These are phyloP conservation scores for Leccinum longicurvipes DNA, from an alignment of 768 basidiomycete genomes.

Conservation along the genomic window DNA sequence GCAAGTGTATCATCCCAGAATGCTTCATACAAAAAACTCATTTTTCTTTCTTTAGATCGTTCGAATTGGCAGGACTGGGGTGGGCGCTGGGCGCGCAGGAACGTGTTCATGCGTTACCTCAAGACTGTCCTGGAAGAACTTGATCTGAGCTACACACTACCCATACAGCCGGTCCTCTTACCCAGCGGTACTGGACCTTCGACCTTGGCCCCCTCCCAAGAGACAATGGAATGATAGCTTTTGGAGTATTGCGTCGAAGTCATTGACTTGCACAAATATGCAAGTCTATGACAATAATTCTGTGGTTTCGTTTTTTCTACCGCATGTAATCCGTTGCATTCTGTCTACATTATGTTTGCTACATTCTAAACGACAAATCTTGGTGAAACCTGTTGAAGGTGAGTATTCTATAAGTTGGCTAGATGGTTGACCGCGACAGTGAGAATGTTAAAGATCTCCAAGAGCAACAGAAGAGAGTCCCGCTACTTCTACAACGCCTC, in stretches of 20 bases:
- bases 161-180: conserved; percentile 67
- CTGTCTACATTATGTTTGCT: not conserved
- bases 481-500: conserved; percentile 90
- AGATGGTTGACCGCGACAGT: not conserved
- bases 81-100: conserved; percentile 72
- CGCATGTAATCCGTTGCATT: not conserved
- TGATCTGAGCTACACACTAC: conserved; percentile 66
- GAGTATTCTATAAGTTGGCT: conserved; percentile 13
- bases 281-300: not conserved
- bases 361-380: not conserved
- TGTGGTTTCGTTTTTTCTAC: not conserved
- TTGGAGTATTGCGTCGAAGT: not conserved
- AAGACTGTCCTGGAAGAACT: conserved; percentile 72
- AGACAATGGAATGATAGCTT: not conserved
- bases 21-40: not conserved
- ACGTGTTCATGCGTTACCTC: conserved; percentile 70
- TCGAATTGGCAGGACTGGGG: conserved; percentile 90
- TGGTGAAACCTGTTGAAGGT: conserved; percentile 37
- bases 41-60: conserved; percentile 45
- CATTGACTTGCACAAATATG: not conserved
- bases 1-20: conserved; percentile 37
- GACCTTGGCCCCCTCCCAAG: not conserved
- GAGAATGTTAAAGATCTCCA: conserved; percentile 30
- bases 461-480: conserved; percentile 70
- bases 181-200: conserved; percentile 25